Conservation (phyloP, 2,329 filamentous ascomycete genomes). For the Ophiostoma himal-ulmi region DNA sequence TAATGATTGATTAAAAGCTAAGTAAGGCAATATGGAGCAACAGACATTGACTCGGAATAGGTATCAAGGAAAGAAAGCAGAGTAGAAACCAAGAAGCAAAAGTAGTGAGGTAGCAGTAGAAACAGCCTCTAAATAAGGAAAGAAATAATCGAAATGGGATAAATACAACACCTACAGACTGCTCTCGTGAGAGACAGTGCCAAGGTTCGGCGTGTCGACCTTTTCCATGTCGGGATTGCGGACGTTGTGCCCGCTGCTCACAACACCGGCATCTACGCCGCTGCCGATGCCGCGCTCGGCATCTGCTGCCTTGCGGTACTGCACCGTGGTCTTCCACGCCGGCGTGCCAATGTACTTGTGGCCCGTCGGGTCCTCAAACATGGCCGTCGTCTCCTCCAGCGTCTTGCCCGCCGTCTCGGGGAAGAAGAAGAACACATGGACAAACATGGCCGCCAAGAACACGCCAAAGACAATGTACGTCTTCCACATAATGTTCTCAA, state of each 20-base stretch:
- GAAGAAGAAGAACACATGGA: slow-evolving; percentile 20
- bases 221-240: neutral
- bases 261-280: neutral
- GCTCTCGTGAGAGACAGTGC: neutral
- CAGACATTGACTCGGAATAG: neutral
- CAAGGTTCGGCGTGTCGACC: neutral
- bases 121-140: no score
- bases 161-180: neutral
- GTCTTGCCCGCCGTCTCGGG: slow-evolving; percentile 32
- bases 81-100: no score
- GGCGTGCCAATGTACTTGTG: slow-evolving; percentile 38
- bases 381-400: slow-evolving; percentile 33
- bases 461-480: slow-evolving; percentile 19
- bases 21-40: neutral
- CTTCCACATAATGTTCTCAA: slow-evolving; percentile 20
- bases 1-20: neutral
- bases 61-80: no score
- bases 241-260: neutral
- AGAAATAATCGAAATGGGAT: no score
- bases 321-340: slow-evolving; percentile 41
- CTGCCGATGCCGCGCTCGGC: slow-evolving; percentile 32
- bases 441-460: slow-evolving; percentile 5
- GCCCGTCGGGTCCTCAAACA: slow-evolving; percentile 37
- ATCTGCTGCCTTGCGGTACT: slow-evolving; percentile 31
- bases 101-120: no score